Evolutionary conservation across 2,329 filamentous ascomycete species (phyloP), one percentile per base, ranked within the genome.

Genomic region (Xylaria sp.): DNA sequence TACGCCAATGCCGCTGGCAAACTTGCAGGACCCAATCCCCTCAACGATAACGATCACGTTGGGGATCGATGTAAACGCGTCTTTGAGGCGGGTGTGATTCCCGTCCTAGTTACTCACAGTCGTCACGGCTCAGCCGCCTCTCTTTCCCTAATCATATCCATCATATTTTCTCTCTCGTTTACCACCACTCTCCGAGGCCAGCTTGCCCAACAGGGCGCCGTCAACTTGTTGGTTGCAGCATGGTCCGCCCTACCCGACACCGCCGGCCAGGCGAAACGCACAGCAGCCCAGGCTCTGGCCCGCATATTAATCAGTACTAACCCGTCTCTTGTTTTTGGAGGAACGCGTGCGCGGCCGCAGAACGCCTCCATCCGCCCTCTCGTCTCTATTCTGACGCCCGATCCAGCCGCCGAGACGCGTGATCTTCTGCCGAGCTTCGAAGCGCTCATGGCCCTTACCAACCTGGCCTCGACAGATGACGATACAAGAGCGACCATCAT

Each of bases 361-460:
- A 88, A 85, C 44, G 90, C 90, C 3, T 92, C 93, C n/a, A 89
- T 98, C 58, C 87, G 91, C 0, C 92, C 94, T 0, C 85, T 99
- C 1, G 77, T 90, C 6, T 87, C 86, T 19, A 89, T 98, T 55
- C 83, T 98, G 15, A 79, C 85, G 0, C 85, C 87, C 5, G 86
- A 90, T 52, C 84, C 87, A 4, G 79, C 80, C 1, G 80, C 83
- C 2, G 85, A 88, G 46, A 85, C 86, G 1, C 86, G 89, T 53
- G 91, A 97, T 74, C 85, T 98, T 13, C 84, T 99, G 0, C 93
- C 95, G 0, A 88, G 90, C 0, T 99, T 98, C 68, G 95, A 99
- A 76, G 85, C 90, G 0, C 84, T 99, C 8, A 90, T 98, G 75
- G 94, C 95, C 0, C 85, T 99, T 35, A 98, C 95, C 0, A 99